phyloP scores from a whole-genome alignment of 352 stramenopile genomes.

The Phytophthora meadii region DNA sequence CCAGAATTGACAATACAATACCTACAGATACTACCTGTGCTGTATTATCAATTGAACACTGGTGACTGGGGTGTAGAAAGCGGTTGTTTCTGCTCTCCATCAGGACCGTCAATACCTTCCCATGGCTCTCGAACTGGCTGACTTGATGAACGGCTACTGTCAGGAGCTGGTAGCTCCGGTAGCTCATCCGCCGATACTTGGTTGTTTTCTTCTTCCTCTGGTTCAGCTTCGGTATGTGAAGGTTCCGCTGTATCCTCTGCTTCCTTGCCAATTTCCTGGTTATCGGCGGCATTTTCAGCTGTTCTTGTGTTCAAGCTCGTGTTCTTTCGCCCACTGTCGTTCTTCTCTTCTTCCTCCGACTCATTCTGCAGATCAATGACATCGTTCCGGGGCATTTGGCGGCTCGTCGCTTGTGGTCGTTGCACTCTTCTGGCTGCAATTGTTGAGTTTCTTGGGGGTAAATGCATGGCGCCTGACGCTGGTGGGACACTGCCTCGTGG shows the following conservation, averaged over 20 bases:
- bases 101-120: conserved; percentile 15
- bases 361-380: conserved; percentile 46
- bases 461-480: conserved; percentile 11
- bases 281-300: not conserved
- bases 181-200: conserved; percentile 5
- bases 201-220: conserved; percentile 6
- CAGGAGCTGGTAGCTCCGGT: not conserved
- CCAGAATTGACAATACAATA: too few species aligned
- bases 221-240: not conserved
- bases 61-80: conserved; percentile 7
- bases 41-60: not conserved
- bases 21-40: too few species aligned
- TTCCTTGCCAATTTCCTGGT: not conserved
- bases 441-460: conserved; percentile 1
- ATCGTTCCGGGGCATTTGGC: not conserved
- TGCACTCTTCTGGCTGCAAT: conserved; percentile 12
- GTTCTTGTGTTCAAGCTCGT: not conserved
- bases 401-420: not conserved
- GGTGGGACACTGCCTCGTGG: conserved; percentile 6
- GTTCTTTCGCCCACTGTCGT: not conserved
- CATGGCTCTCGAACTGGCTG: conserved; percentile 9
- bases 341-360: conserved; percentile 40
- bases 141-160: not conserved
- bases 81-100: not conserved
- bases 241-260: not conserved